These are phyloP conservation scores for Lathyrus sativus DNA, from an alignment of 306 rosid genomes.

Conservation along the genomic window DNA sequence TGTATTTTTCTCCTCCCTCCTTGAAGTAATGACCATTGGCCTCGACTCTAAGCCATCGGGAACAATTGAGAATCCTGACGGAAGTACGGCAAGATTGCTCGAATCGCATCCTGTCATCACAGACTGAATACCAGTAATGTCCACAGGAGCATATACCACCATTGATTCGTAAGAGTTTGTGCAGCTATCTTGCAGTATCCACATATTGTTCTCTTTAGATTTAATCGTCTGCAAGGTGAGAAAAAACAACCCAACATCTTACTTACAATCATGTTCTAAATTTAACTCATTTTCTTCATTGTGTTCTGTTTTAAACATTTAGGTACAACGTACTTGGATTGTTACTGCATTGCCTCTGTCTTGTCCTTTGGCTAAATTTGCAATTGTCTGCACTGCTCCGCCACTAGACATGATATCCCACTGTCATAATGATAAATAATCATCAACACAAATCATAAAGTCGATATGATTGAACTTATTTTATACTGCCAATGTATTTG, in stretches of 20 bases:
- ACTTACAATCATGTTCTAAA: constrained; percentile 7
- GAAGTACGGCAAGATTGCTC: constrained; percentile 77
- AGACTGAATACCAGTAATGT: constrained; percentile 74
- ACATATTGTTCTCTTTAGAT: constrained; percentile 75
- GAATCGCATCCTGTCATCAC: constrained; percentile 94
- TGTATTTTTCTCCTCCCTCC: constrained; percentile 63
- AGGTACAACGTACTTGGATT: constrained; percentile 70
- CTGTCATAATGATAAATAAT: constrained; percentile 40
- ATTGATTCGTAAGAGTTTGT: constrained; percentile 79
- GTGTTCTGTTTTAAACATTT: background rate
- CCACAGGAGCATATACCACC: constrained; percentile 89
- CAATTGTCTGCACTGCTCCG: constrained; percentile 70
- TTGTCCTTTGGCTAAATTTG: constrained; percentile 91
- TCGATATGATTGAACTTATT: background rate
- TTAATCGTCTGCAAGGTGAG: constrained; percentile 55
- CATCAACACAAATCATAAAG: constrained; percentile 29
- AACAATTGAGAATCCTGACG: constrained; percentile 89
- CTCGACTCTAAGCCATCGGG: constrained; percentile 83
- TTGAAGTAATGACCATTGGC: constrained; percentile 74
- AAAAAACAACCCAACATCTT: constrained; percentile 26
- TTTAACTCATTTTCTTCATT: constrained; percentile 21
- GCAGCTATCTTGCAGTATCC: constrained; percentile 93
- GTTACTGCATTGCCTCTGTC: constrained; percentile 93
- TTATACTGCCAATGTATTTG: background rate
- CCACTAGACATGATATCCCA: constrained; percentile 88